Base-by-base conservation (phyloP, 208 protist genomes). In the Trypanosoma platydactyli region DNA sequence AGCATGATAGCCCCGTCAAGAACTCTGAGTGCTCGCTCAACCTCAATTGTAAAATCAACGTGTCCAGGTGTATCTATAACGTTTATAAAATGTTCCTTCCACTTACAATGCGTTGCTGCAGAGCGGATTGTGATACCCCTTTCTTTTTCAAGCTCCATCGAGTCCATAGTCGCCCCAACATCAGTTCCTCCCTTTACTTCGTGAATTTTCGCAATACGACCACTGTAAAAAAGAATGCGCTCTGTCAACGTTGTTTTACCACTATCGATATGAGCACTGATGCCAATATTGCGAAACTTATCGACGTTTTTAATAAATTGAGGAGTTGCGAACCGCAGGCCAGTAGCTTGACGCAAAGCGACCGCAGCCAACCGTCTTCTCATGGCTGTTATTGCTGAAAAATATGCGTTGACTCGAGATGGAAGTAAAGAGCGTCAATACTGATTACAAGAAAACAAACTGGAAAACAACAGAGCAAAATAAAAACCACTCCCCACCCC, bases 31-130 rank as follows among this genome's bases (percentile, higher is more conserved):
- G 98, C 90, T 29, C 98, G 86, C 76, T 98, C 94, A 46, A 99
- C 98, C 76, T 99, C 98, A 54, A 99, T 99, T 45, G 98, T 99
- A 83, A 99, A 99, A 88, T 99, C 98, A 13, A 99, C 98, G 86
- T 99, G 98, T 45, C 97, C 98, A 35, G 98, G 98, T 20, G 98
- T 99, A 86, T 99, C 98, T 71, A 99, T 99, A 58, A 99, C 95
- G 80, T 99, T 99, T 71, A 99, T 98, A 58, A 94, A 86, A 64
- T 80, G 76, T 45, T 97, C 94, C 25, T 89, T 88, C 98, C 98
- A 99, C 22, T 74, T 70, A 59, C 86, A 96, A 78, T 99, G 96
- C 33, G 98, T 99, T 29, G 98, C 98, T 15, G 98, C 98, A 22
- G 94, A 98, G 70, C 98, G 92, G 77, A 99, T 99, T 45, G 98